phyloP scores from a whole-genome alignment of 768 basidiomycete species.

The Mycena leptocephala region DNA sequence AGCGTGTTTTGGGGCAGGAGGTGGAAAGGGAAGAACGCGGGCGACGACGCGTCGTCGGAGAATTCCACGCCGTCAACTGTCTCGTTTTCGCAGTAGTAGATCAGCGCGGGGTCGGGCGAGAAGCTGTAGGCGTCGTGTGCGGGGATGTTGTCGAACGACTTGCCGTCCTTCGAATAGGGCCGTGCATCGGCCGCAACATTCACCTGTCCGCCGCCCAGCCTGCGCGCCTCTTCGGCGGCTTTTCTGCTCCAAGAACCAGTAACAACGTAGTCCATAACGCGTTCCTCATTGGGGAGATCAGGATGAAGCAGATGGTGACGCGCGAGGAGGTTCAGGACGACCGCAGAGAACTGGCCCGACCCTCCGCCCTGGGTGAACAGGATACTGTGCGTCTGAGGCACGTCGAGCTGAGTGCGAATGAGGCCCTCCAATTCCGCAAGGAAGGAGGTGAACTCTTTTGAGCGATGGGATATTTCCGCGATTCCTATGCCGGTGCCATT shows the following conservation, averaged over 20 bases:
- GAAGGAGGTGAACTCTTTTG: slow-evolving; percentile 87
- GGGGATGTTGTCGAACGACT: slow-evolving; percentile 88
- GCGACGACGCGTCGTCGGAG: slow-evolving; percentile 66
- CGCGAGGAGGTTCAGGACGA: slow-evolving; percentile 93
- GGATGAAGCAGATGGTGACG: slow-evolving; percentile 86
- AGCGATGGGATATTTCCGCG: slow-evolving; percentile 96
- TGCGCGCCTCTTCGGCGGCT: slow-evolving; percentile 86
- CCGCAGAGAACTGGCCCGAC: slow-evolving; percentile 91
- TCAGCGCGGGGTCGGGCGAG: slow-evolving; percentile 86
- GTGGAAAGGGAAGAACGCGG: slow-evolving; percentile 88
- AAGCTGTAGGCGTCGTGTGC: slow-evolving; percentile 81
- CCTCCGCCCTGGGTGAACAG: slow-evolving; percentile 98
- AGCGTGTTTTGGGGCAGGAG: slow-evolving; percentile 71
- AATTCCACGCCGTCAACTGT: slow-evolving; percentile 97
- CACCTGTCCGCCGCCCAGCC: slow-evolving; percentile 74
- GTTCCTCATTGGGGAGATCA: slow-evolving; percentile 66
- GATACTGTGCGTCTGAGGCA: slow-evolving; percentile 89
- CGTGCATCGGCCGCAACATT: slow-evolving; percentile 84
- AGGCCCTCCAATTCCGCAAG: slow-evolving; percentile 74
- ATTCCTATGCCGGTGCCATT: slow-evolving; percentile 94
- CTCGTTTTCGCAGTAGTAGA: slow-evolving; percentile 99
- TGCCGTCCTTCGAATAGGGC: slow-evolving; percentile 72
- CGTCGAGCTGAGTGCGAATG: slow-evolving; percentile 83
- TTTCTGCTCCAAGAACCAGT: slow-evolving; percentile 96
- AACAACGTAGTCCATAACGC: slow-evolving; percentile 88